Conservation (phyloP, 371 early-diverging fungal genomes). For the Mortierella sp. region DNA sequence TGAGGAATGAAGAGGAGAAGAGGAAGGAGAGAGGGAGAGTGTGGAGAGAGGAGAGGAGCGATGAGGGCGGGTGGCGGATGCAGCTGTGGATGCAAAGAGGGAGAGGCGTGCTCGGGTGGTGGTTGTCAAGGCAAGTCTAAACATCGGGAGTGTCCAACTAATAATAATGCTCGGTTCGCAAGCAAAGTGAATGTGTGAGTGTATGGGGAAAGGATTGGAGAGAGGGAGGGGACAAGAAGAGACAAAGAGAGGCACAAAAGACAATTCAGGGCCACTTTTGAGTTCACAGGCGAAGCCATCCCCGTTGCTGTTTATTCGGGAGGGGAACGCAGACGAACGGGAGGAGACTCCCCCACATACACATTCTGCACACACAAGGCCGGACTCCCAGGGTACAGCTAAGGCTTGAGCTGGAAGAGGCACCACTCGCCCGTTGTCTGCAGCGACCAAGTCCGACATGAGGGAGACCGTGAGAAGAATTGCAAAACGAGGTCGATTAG, state of each 20-base stretch:
- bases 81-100: neutral
- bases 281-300: too few species aligned
- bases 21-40: conserved; percentile 11
- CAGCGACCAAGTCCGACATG: neutral
- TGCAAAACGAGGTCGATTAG: neutral
- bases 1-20: neutral
- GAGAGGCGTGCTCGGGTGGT: conserved; percentile 9
- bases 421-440: conserved; percentile 51
- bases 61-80: conserved; percentile 5
- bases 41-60: conserved; percentile 27
- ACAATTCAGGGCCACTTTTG: too few species aligned
- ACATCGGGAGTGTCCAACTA: neutral
- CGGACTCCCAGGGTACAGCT: neutral
- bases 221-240: neutral
- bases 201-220: neutral
- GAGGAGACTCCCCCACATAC: neutral
- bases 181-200: neutral
- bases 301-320: too few species aligned
- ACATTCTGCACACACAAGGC: too few species aligned
- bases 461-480: conserved; percentile 8
- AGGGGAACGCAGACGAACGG: too few species aligned
- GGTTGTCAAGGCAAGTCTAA: neutral
- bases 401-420: conserved; percentile 22
- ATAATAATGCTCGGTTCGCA: conserved; percentile 9
- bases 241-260: too few species aligned